phyloP scores from a whole-genome alignment of 2,329 filamentous ascomycete species.

The Ophiostoma australiae region DNA sequence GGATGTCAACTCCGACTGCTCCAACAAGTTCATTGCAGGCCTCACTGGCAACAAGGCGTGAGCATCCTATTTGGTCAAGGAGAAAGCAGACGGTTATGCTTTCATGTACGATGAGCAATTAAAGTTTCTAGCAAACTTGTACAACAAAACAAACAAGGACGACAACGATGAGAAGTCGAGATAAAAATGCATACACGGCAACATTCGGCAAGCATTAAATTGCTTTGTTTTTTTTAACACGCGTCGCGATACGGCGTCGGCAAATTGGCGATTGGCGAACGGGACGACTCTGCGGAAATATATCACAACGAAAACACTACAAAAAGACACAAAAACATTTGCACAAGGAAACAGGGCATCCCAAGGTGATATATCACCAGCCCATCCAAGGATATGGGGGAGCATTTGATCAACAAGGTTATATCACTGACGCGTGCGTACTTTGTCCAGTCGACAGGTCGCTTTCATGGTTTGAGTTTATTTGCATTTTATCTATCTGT shows the following conservation, averaged over 20 bases:
- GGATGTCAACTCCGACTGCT: slow-evolving; percentile 21
- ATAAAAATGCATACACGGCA: slow-evolving; percentile 2
- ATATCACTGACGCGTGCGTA: slow-evolving; percentile 16
- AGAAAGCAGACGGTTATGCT: neutral
- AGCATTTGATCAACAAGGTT: slow-evolving; percentile 12
- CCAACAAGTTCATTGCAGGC: slow-evolving; percentile 15
- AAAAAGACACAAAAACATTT: neutral
- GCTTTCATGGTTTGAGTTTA: slow-evolving; percentile 15
- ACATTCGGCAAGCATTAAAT: neutral
- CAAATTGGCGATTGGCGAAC: neutral
- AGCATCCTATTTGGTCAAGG: neutral
- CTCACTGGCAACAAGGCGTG: neutral
- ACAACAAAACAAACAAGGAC: slow-evolving; percentile 1
- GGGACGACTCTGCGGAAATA: neutral
- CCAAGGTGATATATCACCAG: neutral
- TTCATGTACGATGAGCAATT: slow-evolving; percentile 5
- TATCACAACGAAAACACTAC: neutral
- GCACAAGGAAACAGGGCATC: neutral
- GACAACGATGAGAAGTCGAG: neutral
- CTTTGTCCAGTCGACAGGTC: slow-evolving; percentile 8
- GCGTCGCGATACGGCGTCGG: neutral
- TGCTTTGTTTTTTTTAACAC: neutral
- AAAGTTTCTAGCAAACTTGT: neutral
- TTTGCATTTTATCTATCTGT: neutral
- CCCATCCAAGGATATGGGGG: slow-evolving; percentile 1